Conservation (phyloP, 192 early-diverging fungal species). For the Neocallimastix lanati region DNA sequence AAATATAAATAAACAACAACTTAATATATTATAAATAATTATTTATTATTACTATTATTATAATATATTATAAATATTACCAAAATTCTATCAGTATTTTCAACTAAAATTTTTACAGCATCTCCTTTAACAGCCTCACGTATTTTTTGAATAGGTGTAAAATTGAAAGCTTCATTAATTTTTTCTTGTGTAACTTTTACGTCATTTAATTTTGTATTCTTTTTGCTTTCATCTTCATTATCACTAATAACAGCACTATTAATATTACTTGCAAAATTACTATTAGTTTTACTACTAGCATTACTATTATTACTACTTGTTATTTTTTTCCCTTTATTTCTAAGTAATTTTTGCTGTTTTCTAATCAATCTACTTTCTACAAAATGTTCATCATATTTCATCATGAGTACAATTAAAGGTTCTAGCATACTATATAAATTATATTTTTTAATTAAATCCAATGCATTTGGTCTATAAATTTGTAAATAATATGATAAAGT, state of each 20-base stretch:
- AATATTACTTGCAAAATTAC: not conserved
- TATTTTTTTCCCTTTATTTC: slow-evolving; percentile 3
- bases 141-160: not conserved
- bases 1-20: not conserved
- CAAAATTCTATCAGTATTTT: slow-evolving; percentile 66
- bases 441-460: slow-evolving; percentile 54
- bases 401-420: slow-evolving; percentile 56
- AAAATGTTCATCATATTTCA: slow-evolving; percentile 66
- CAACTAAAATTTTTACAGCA: slow-evolving; percentile 66
- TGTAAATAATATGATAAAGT: slow-evolving; percentile 66
- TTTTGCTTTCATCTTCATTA: slow-evolving; percentile 17
- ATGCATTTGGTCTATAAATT: slow-evolving; percentile 46
- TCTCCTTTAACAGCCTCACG: not conserved
- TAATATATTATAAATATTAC: slow-evolving; percentile 15
- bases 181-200: not conserved
- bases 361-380: slow-evolving; percentile 17
- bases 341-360: not conserved
- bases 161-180: not conserved
- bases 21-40: not conserved
- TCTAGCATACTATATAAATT: slow-evolving; percentile 65
- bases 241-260: not conserved
- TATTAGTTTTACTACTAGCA: slow-evolving; percentile 8
- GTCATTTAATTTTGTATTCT: too few species aligned
- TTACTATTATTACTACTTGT: not conserved
- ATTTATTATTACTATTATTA: not conserved